Evolutionary conservation across 108 stramenopile species (phyloP), one percentile per base, ranked within the genome.

Genomic region (Skeletonema costatum): DNA sequence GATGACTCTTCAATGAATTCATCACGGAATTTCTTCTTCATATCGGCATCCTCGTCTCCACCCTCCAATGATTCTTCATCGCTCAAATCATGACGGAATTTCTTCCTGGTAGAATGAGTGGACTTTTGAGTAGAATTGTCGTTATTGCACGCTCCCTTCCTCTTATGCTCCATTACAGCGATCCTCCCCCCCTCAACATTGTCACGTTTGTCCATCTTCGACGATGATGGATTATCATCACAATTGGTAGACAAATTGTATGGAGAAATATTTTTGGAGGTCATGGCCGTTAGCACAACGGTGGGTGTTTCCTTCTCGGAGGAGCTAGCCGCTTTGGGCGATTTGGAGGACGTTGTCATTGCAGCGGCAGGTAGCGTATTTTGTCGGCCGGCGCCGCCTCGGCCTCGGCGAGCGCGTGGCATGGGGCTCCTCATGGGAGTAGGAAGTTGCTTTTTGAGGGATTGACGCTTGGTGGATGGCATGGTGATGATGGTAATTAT

Each of bases 241-340:
- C n/a, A n/a, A 25, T 9, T 56, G n/a, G 19, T 25, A 1, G 53
- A 56, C 21, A 25, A 21, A 56, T 56, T 25, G n/a, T 29, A 56
- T 9, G 53, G 53, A 29, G 53, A 56, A 56, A 56, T 29, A 56
- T 63, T 63, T 41, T 73, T 63, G 36, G n/a, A n/a, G n/a, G 72
- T 42, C 44, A 33, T 51, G 42, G 59, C 29, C 0, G 84, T 48
- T 32, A 74, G 63, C 3, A 66, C 70, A 29, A 68, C 75, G 11
- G 59, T 80, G 33, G 84, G 71, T 13, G 76, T 75, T 21, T 66
- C 77, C 65, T 80, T 76, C 56, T 62, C 75, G 38, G 67, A 38
- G 48, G 76, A 66, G 19, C 70, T 80, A 16, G 32, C 51, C 29
- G 14, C 62, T 25, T 31, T 64, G 50, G 73, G 38, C 46, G 73